Evolutionary conservation across 169 alveolate species (phyloP).

Genomic region (Plasmodium vinckei): DNA sequence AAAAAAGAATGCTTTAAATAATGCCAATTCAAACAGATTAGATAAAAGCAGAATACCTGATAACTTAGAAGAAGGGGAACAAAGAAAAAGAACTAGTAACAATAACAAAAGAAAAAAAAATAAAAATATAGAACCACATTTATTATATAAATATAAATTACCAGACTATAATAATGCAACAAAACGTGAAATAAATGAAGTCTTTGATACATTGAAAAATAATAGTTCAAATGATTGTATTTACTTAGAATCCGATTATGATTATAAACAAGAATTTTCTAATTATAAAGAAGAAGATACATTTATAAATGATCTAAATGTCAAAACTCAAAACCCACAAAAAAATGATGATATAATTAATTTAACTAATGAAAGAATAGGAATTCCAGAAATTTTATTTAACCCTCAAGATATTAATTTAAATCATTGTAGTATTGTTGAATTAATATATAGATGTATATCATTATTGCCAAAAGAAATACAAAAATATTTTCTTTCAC

Average conservation of each 20-base stretch:
- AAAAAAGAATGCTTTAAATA: too few relatives aligned
- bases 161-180: slow-evolving; percentile 73
- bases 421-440: slow-evolving; percentile 82
- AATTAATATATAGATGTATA: slow-evolving; percentile 81
- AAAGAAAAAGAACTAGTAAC: background rate
- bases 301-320: slow-evolving; percentile 23
- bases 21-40: background rate
- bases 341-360: slow-evolving; percentile 60
- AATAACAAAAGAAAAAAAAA: background rate
- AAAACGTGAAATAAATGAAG: slow-evolving; percentile 43
- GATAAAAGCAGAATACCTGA: background rate
- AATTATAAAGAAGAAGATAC: slow-evolving; percentile 23
- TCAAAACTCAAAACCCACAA: slow-evolving; percentile 1
- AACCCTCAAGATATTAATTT: slow-evolving; percentile 81
- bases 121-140: slow-evolving; percentile 48
- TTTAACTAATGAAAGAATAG: slow-evolving; percentile 80
- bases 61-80: background rate
- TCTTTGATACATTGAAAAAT: slow-evolving; percentile 36
- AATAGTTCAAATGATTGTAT: slow-evolving; percentile 35
- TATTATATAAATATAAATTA: slow-evolving; percentile 58
- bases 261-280: slow-evolving; percentile 39
- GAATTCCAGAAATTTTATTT: slow-evolving; percentile 82
- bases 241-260: slow-evolving; percentile 46
- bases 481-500: slow-evolving; percentile 78
- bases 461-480: slow-evolving; percentile 79